Base-by-base conservation (phyloP, 2,329 filamentous ascomycete species). In the Aureobasidium melanogenum region DNA sequence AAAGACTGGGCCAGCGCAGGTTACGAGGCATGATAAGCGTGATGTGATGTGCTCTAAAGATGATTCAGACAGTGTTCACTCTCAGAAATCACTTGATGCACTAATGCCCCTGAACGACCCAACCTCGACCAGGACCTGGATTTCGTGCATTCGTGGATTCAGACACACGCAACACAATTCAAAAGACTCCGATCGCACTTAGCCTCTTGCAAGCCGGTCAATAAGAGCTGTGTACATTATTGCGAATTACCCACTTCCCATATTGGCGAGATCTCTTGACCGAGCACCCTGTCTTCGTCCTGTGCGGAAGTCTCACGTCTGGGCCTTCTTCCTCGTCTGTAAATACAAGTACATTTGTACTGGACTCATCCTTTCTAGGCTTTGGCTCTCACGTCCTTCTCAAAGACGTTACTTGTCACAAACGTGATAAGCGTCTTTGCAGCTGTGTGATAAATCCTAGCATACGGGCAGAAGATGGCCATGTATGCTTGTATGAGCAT, bases 41-140 rank as follows among this genome's bases (percentile, higher is more conserved):
- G 55, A 58, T 58, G 55, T 58, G 55, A 58, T 58, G 54, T 58
- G 55, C 55, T 48, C 32, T 34, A 39, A 19, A 36, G 17, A 26
- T 19, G 15, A 17, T 28, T 22, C 43, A 57, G 54, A 46, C 15
- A 46, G 26, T 57, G 52, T 22, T 46, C 12, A 57, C 19, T 26
- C 30, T 46, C 19, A 36, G 3, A 43, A 48, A 8, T 30, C 19
- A 24, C 39, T 43, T 12, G n/a, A 43, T 19, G 10, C 52, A 36
- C 52, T 56, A 8, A 30, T 44, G 17, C 24, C 26, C 22, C 38
- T 34, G 52, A 39, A 22, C 26, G 12, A n/a, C n/a, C n/a, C 12
- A 24, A 55, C 28, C 36, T 26, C 24, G 17, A 55, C 50, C 50
- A 30, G 24, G 36, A 41, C 34, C 51, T 52, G 48, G 26, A 28